phyloP scores from a whole-genome alignment of 768 basidiomycete genomes.

The Pleurotus tuoliensis region DNA sequence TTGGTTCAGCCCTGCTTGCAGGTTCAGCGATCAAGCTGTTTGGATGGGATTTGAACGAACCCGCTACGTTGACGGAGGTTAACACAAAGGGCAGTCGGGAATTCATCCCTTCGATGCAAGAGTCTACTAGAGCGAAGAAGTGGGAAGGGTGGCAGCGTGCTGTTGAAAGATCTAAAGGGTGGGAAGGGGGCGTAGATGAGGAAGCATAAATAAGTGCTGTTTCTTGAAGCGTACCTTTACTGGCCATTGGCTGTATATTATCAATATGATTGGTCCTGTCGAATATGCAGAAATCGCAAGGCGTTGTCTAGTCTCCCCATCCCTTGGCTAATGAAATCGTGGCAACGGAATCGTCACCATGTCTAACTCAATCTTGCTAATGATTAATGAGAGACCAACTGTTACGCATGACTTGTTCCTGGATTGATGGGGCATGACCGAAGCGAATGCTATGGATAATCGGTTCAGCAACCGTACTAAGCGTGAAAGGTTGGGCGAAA shows the following conservation, averaged over 20 bases:
- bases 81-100: constrained; percentile 78
- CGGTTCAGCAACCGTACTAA: no score
- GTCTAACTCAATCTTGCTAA: no score
- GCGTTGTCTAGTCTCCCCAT: no score
- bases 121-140: constrained; percentile 53
- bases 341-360: no score
- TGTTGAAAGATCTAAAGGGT: constrained; percentile 76
- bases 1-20: constrained; percentile 92
- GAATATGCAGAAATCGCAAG: no score
- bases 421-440: no score
- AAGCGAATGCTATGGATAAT: no score
- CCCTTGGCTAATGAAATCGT: no score
- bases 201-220: neutral
- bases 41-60: constrained; percentile 86
- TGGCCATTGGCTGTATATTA: neutral
- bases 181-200: constrained; percentile 58
- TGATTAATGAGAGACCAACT: no score
- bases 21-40: constrained; percentile 84
- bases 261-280: no score
- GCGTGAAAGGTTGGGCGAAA: no score
- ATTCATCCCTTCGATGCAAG: constrained; percentile 58
- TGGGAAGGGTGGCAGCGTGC: constrained; percentile 89
- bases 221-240: neutral
- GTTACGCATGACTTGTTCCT: no score
- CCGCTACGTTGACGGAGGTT: constrained; percentile 79